These are phyloP conservation scores for Puccinia triticina DNA, from an alignment of 1,284 basidiomycete genomes.

Conservation along the genomic window DNA sequence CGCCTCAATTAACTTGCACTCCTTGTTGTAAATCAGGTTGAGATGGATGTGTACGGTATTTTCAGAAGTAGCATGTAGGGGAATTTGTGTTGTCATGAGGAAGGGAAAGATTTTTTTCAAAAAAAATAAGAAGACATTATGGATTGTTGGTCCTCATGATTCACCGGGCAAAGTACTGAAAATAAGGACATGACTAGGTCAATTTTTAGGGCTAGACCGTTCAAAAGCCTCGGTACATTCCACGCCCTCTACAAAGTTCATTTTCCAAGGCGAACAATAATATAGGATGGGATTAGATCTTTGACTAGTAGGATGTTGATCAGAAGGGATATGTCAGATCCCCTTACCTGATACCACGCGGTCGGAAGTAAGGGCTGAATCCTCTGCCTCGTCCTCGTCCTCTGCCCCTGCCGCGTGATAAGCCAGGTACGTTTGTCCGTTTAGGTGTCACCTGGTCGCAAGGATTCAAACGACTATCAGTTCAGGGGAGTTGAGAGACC, in stretches of 20 bases:
- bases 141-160: too few species aligned
- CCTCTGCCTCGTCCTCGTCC: conserved; percentile 57
- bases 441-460: conserved; percentile 77
- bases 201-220: background rate
- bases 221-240: conserved; percentile 50
- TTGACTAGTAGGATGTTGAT: background rate
- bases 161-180: too few species aligned
- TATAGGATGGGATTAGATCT: background rate
- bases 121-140: too few species aligned
- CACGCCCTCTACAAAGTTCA: conserved; percentile 33
- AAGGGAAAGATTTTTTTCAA: too few species aligned
- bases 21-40: too few species aligned
- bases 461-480: background rate
- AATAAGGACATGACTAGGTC: too few species aligned
- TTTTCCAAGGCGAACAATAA: background rate
- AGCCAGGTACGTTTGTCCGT: conserved; percentile 88
- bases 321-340: background rate
- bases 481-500: conserved; percentile 23
- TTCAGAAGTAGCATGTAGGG: too few species aligned
- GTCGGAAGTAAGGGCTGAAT: conserved; percentile 49
- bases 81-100: too few species aligned
- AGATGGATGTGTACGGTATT: too few species aligned
- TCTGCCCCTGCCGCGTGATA: conserved; percentile 61
- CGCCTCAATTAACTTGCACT: too few species aligned
- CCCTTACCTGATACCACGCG: conserved; percentile 45